Base-by-base conservation (phyloP, 352 stramenopile species). In the Phytophthora pluvialis region DNA sequence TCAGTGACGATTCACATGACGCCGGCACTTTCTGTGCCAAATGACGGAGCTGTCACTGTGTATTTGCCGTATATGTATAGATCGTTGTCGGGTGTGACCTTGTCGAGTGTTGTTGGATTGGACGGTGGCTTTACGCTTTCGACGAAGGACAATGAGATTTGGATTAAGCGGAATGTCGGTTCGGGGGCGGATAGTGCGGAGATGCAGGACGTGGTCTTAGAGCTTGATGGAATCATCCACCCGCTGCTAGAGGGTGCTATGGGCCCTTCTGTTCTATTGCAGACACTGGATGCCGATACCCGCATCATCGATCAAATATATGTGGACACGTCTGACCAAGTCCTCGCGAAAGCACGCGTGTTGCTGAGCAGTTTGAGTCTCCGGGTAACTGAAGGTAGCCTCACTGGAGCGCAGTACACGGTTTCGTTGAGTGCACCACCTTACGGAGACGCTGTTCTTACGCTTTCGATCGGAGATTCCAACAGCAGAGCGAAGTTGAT, bases 201-300 rank as follows among this genome's bases (percentile, higher is more conserved):
- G 1, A 76, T 78, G 56, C 67, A 77, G 25, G 28, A 58, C 2
- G 63, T 89, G 0, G 39, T 53, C 3, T 15, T 90, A 2, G 16
- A 56, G 5, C 15, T 91, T 7, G 33, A 65, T 29, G 66, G 55
- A 15, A 46, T 91, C 3, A 2, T 54, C 15, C 79, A 92, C 13
- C 83, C 85, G 4, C 29, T 70, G 16, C 44, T 92, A 3, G 85
- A 93, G 69, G 85, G 83, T 11, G 62, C 78, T 0, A 64, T 92
- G 8, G 85, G 81, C 0, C 58, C 53, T 29, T 52, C 45, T 10
- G 49, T 91, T 11, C 68, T 81, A 3, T 18, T 93, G 12, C 75
- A 90, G 4, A 91, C 79, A 5, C 58, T 84, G 7, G 76, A 90
- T 57, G 56, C 9, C 13, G 31, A 52, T 49, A 64, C 49, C 25